Evolutionary conservation across 106 monocot genomes (phyloP).

Genomic region (Allium fistulosum): DNA sequence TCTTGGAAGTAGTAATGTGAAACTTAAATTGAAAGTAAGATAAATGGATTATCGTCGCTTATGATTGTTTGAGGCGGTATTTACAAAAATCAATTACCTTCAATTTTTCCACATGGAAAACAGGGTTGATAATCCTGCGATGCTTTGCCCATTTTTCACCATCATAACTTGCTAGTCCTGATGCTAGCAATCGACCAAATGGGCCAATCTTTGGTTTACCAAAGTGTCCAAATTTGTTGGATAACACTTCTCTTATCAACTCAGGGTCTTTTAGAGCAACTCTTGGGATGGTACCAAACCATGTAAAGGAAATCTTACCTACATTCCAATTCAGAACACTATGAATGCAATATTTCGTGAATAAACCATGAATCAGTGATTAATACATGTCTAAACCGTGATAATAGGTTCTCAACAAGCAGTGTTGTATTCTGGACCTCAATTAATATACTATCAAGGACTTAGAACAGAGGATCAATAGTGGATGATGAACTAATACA

Average conservation of each 20-base stretch:
- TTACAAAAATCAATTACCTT: conserved; percentile 33
- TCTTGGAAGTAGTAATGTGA: too few relatives aligned
- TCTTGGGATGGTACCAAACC: conserved; percentile 54
- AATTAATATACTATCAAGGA: too few relatives aligned
- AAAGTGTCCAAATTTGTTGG: conserved; percentile 60
- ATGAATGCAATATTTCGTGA: neutral
- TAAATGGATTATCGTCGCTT: too few relatives aligned
- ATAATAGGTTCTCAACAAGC: too few relatives aligned
- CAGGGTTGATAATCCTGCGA: conserved; percentile 69
- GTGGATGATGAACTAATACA: too few relatives aligned
- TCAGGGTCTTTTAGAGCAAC: conserved; percentile 57
- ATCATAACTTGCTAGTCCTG: conserved; percentile 39
- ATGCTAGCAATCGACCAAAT: conserved; percentile 3
- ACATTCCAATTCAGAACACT: conserved; percentile 1
- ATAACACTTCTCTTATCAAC: conserved; percentile 43
- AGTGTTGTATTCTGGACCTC: too few relatives aligned
- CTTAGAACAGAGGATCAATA: too few relatives aligned
- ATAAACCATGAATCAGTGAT: too few relatives aligned
- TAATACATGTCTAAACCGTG: too few relatives aligned
- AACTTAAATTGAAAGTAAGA: too few relatives aligned
- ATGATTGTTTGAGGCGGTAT: too few relatives aligned
- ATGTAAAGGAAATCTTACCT: conserved; percentile 51
- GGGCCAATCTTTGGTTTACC: conserved; percentile 19
- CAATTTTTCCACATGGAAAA: conserved; percentile 72
- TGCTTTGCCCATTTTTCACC: conserved; percentile 84